Evolutionary conservation across 1,284 basidiomycete genomes (phyloP), one percentile per base, ranked within the genome.

Genomic region (Lignosus rhinocerotis): DNA sequence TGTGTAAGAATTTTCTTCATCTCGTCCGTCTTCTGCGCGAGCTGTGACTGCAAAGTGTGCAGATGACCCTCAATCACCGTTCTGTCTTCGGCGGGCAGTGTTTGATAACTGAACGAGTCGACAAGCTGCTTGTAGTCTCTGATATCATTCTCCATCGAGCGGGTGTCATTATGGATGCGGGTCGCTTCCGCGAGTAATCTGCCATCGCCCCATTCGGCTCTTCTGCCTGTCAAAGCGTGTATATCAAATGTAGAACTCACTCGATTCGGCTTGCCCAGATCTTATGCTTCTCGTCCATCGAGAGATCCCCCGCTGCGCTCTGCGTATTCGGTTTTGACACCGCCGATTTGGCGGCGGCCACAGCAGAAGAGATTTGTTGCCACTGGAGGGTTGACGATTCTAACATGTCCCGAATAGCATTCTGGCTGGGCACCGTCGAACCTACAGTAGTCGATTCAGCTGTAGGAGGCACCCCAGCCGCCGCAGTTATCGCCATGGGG

Each of bases 31-130:
- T 62, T 64, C 11, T 58, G 55, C 17, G 51, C 58, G 14, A 56
- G 53, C 31, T 58, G 60, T 12, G 51, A 31, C 17, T 64, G 56
- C 39, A 64, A 42, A 41, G 58, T 50, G n/a, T 60, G 55, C 53
- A 61, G 48, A 30, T 64, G 60, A 1, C 56, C 56, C 19, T 61
- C 60, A 39, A 64, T 57, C 1, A 62, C 60, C n/a, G 58, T 46
- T 33, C 58, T 58, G 49, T 64, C 63, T 21, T 61, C 62, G 0
- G 50, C 46, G 6, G 59, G 54, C 1, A 64, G 51, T 0, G 55
- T 33, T 34, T 59, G 55, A 32, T 64, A 64, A 38, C 59, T 61
- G 57, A 64, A 64, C 2, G 63, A 64, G 41, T 64, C 63, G n/a
- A 59, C 58, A 14, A 64, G 60, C 11, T 64, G 58, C 19, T 60